Conservation (phyloP, 495 filamentous ascomycete genomes). For the Podospora comata region DNA sequence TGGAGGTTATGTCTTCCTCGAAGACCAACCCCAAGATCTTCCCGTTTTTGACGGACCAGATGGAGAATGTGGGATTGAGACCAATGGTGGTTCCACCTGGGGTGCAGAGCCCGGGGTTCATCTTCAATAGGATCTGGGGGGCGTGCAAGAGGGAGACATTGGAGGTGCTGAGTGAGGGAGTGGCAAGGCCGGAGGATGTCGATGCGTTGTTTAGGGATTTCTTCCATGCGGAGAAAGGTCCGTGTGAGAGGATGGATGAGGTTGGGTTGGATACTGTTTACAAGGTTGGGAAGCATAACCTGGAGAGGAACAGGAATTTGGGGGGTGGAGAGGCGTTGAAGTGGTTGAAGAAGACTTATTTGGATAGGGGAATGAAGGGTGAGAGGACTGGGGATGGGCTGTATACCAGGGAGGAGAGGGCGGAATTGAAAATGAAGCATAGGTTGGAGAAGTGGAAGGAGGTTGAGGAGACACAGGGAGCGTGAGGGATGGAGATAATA, state of each 20-base stretch:
- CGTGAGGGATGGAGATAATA: slow-evolving; percentile 14
- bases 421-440: slow-evolving; percentile 26
- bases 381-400: slow-evolving; percentile 41
- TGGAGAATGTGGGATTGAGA: slow-evolving; percentile 42
- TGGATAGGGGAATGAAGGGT: slow-evolving; percentile 41
- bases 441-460: slow-evolving; percentile 15
- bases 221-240: slow-evolving; percentile 45
- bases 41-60: slow-evolving; percentile 39
- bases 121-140: slow-evolving; percentile 61
- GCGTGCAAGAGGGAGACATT: slow-evolving; percentile 56
- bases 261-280: slow-evolving; percentile 48
- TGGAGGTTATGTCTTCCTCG: slow-evolving; percentile 58
- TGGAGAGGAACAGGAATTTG: slow-evolving; percentile 25
- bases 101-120: slow-evolving; percentile 51
- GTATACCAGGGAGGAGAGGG: slow-evolving; percentile 29
- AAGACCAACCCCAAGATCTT: slow-evolving; percentile 46
- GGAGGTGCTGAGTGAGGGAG: slow-evolving; percentile 49
- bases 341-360: slow-evolving; percentile 42
- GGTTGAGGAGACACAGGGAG: slow-evolving; percentile 31
- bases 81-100: slow-evolving; percentile 40
- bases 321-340: slow-evolving; percentile 19
- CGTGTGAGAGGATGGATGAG: slow-evolving; percentile 49
- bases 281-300: slow-evolving; percentile 38
- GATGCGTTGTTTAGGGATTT: slow-evolving; percentile 48
- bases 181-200: slow-evolving; percentile 39